Evolutionary conservation across 805 yeast genomes (phyloP).

Genomic region (Teunomyces aglyptinius): DNA sequence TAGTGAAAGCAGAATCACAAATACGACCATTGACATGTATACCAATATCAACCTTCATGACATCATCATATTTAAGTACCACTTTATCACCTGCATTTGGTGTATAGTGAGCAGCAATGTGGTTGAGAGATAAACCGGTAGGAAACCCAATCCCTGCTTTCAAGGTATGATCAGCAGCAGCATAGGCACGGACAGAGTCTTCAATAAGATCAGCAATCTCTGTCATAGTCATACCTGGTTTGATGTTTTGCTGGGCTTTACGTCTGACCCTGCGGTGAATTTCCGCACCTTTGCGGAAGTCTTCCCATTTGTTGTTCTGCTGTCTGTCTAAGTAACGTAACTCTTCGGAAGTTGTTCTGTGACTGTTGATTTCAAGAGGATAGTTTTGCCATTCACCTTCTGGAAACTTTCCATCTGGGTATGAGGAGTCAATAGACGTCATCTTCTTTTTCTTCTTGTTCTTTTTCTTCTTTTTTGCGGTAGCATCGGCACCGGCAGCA

Average conservation of each 20-base stretch:
- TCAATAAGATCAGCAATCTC: constrained; percentile 91
- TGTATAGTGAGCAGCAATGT: constrained; percentile 96
- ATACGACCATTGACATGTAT: constrained; percentile 94
- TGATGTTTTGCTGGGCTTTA: constrained; percentile 67
- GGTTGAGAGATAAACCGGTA: constrained; percentile 91
- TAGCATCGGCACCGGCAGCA: constrained; percentile 31
- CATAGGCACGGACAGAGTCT: constrained; percentile 71
- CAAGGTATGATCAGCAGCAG: constrained; percentile 62
- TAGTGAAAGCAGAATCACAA: constrained; percentile 92
- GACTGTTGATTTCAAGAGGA: constrained; percentile 58
- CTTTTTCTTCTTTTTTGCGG: constrained; percentile 36
- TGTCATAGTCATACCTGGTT: constrained; percentile 90
- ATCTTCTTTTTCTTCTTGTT: constrained; percentile 49
- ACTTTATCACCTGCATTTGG: constrained; percentile 94
- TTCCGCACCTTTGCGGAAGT: constrained; percentile 93
- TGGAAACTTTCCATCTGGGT: constrained; percentile 73
- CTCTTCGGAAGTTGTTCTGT: constrained; percentile 84
- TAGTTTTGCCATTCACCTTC: constrained; percentile 88
- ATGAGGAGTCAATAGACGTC: constrained; percentile 63
- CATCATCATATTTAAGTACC: constrained; percentile 80
- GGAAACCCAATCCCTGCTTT: constrained; percentile 95
- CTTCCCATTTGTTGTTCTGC: constrained; percentile 68
- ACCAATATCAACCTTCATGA: constrained; percentile 95
- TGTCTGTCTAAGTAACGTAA: constrained; percentile 72
- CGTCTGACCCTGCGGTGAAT: constrained; percentile 89